These are phyloP conservation scores for Hemisphaericaspora subhashii DNA, from an alignment of 1,139 yeast genomes.

Conservation along the genomic window DNA sequence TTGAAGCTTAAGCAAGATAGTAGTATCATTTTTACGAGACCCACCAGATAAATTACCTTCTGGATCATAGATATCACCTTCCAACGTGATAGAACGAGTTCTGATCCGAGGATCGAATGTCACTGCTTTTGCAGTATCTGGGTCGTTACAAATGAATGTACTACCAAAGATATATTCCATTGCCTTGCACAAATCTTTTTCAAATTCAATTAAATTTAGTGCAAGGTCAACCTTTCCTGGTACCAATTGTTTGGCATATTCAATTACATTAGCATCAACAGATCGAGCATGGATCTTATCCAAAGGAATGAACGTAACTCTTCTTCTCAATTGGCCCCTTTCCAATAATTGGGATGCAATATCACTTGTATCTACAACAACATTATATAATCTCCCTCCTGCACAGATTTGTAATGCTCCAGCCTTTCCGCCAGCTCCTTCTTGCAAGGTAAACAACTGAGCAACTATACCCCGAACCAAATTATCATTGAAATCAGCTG, in stretches of 20 bases:
- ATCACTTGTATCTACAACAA: slow-evolving; percentile 84
- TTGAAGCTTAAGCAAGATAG: slow-evolving; percentile 67
- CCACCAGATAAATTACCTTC: slow-evolving; percentile 97
- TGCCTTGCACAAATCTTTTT: slow-evolving; percentile 68
- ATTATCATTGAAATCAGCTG: slow-evolving; percentile 55
- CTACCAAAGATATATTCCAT: slow-evolving; percentile 92
- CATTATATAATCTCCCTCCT: slow-evolving; percentile 86
- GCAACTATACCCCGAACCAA: slow-evolving; percentile 90
- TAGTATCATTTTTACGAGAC: slow-evolving; percentile 61
- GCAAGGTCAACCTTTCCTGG: slow-evolving; percentile 91
- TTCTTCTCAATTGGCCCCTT: slow-evolving; percentile 70
- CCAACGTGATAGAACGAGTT: slow-evolving; percentile 84
- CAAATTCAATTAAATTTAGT: slow-evolving; percentile 73
- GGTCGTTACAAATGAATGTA: slow-evolving; percentile 81
- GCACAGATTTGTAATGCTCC: slow-evolving; percentile 93
- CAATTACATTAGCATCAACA: slow-evolving; percentile 42
- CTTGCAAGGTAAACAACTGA: slow-evolving; percentile 68
- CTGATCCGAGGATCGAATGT: slow-evolving; percentile 84
- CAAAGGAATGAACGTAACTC: slow-evolving; percentile 91
- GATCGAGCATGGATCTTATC: slow-evolving; percentile 73
- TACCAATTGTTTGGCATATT: slow-evolving; percentile 65
- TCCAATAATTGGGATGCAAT: slow-evolving; percentile 83
- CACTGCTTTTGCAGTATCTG: slow-evolving; percentile 81
- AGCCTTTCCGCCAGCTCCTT: slow-evolving; percentile 60
- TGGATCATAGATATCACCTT: slow-evolving; percentile 95